Percentiles rank a stretch among this genome's conserved stretches.
Evolutionary conservation across 805 yeast genomes (phyloP).

Genomic region (Brettanomyces naardenensis): DNA sequence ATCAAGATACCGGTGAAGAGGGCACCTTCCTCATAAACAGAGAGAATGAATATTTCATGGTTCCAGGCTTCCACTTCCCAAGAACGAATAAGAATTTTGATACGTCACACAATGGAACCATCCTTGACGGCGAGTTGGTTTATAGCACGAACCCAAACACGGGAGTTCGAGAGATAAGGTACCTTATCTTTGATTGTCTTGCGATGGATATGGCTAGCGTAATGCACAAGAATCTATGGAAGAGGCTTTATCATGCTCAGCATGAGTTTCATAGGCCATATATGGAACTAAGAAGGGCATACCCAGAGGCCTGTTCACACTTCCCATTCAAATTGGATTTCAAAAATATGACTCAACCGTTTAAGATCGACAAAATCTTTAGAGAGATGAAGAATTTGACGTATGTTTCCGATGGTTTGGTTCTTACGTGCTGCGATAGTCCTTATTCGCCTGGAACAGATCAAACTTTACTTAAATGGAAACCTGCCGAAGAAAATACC

Average conservation of each 20-base stretch:
- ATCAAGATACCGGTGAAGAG: conserved; percentile 68
- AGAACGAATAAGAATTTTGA: conserved; percentile 34
- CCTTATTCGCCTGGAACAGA: conserved; percentile 91
- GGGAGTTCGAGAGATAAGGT: conserved; percentile 60
- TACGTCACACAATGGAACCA: conserved; percentile 75
- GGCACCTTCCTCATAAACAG: conserved; percentile 86
- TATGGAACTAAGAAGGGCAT: conserved; percentile 52
- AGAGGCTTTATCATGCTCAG: conserved; percentile 80
- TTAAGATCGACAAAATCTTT: conserved; percentile 69
- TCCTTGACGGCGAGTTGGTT: conserved; percentile 93
- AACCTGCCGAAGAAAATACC: conserved; percentile 92
- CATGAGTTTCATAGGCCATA: conserved; percentile 79
- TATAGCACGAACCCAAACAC: conserved; percentile 49
- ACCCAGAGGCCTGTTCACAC: conserved; percentile 64
- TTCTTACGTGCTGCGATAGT: conserved; percentile 83
- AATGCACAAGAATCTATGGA: conserved; percentile 63
- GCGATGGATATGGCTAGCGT: conserved; percentile 72
- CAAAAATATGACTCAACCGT: conserved; percentile 82
- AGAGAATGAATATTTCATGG: conserved; percentile 75
- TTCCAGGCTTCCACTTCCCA: conserved; percentile 85
- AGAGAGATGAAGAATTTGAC: conserved; percentile 63
- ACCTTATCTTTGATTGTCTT: conserved; percentile 84
- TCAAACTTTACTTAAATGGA: conserved; percentile 84
- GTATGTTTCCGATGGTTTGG: conserved; percentile 89
- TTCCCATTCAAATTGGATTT: conserved; percentile 84